Base-by-base conservation (phyloP, 148 eudicot species). In the Gaultheria prostrata region DNA sequence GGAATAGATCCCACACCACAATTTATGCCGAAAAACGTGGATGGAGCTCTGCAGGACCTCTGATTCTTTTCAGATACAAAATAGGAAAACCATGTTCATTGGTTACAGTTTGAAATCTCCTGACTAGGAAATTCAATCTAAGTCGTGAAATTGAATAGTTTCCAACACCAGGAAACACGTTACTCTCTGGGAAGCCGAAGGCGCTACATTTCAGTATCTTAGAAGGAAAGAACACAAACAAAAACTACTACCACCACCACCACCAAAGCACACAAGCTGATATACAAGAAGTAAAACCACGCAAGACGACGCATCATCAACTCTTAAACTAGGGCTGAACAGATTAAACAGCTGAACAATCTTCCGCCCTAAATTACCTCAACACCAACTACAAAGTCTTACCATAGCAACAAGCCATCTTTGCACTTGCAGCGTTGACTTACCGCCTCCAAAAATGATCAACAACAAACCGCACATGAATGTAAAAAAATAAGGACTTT, bases 401-500 rank as follows among this genome's bases (percentile, higher is more conserved):
- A 77, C n/a, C 59, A 17, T 32, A 28, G 33, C 80, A 77, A 48
- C 61, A 50, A 28, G 76, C 76, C 6, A 35, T 33, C 45, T 71
- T 33, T 32, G 46, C 76, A 71, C 46, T 76, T 43, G 57, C 61
- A 26, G 61, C 80, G 80, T 77, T 77, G 80, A 77, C 63, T 48
- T 24, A 10, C 39, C 11, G 14, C 39, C 33, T 5, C 15, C 56
- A 14, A 77, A 20, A 8, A 77, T 49, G 80, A 50, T 17, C 57
- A 49, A 8, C 57, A 49, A 8, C n/a, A 30, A 50, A 26, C 26
- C 39, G 26, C 57, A 0, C 46, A 76, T n/a, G 26, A 9, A 28
- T 30, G 61, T 77, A 50, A 63, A 50, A 63, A 10, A 51, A 28
- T 51, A 5, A n/a, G 26, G 79, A 76, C 57, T 50, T 76, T 21